Conservation (phyloP, 2,329 filamentous ascomycete genomes). For the Colletotrichum costaricense region DNA sequence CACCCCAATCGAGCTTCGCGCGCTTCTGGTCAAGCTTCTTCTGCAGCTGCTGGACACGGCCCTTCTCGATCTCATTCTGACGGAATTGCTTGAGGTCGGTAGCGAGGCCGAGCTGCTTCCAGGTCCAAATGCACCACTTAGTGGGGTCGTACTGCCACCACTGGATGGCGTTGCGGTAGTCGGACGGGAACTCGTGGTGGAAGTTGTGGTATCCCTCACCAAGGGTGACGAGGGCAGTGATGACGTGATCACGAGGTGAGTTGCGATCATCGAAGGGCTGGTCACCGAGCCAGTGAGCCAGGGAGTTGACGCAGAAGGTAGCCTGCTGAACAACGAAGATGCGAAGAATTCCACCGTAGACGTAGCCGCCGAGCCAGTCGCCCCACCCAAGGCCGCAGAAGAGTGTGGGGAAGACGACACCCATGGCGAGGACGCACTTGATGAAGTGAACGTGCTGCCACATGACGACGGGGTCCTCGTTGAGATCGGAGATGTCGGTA, state of each 20-base stretch:
- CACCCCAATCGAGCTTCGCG: conserved; percentile 84
- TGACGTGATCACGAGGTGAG: conserved; percentile 87
- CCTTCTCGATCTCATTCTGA: conserved; percentile 92
- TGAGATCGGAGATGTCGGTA: conserved; percentile 88
- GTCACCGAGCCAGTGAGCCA: conserved; percentile 91
- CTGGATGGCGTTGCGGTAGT: conserved; percentile 91
- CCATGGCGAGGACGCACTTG: conserved; percentile 83
- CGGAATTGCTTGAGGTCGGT: conserved; percentile 93
- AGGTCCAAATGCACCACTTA: conserved; percentile 88
- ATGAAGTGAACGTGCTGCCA: conserved; percentile 92
- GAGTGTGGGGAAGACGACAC: conserved; percentile 78
- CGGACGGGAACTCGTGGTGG: conserved; percentile 93
- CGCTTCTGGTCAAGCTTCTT: conserved; percentile 95
- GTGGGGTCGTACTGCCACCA: conserved; percentile 95
- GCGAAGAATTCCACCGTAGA: conserved; percentile 87
- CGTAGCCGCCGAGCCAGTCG: conserved; percentile 84
- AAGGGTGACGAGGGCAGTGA: conserved; percentile 86
- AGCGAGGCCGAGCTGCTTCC: conserved; percentile 86
- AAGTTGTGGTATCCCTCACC: conserved; percentile 96
- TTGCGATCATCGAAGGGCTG: conserved; percentile 95
- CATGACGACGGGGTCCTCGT: conserved; percentile 85
- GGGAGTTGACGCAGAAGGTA: conserved; percentile 92
- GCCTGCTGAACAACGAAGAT: conserved; percentile 93
- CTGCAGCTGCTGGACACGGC: conserved; percentile 86
- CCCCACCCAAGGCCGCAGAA: conserved; percentile 83